Base-by-base conservation (phyloP, 352 stramenopile genomes). In the Blastocystis sp. region DNA sequence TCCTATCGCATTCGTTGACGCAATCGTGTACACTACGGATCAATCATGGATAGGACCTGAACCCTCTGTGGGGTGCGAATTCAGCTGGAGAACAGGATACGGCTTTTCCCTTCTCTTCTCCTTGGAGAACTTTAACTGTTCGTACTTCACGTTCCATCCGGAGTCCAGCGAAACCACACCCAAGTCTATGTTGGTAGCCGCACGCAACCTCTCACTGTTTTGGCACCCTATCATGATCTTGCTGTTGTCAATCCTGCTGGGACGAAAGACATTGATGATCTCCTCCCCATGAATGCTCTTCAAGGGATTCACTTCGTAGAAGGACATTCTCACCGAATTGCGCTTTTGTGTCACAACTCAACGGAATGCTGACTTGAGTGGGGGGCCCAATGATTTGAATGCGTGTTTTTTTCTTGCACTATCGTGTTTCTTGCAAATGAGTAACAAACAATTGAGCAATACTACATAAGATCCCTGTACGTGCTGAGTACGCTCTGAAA, bases 171-270 rank as follows among this genome's bases (percentile, higher is more conserved):
- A 56, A 2, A 84, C 14, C 2, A 84, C 74, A 53, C 66, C 56
- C 52, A 84, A 70, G 56, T 84, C 74, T 67, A 84, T 10, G 21
- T 2, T 28, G 53, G 10, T 59, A 19, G 2, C 3, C 21, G 56
- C 7, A 45, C n/a, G 45, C n/a, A 7, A 21, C 53, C 67, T 60
- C 45, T 48, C n/a, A 84, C 74, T 84, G 74, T 67, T 84, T 67
- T 84, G 53, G 34, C 74, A 84, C 14, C 74, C 74, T 34, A 69
- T 67, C 40, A 84, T 43, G 52, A 84, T 69, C 28, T 84, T 84
- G 48, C 45, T 67, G 74, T 84, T 84, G 45, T 84, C 74, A n/a
- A 84, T 84, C 23, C 60, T 17, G 45, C 74, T 84, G 23, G 74
- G 74, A 48, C 53, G 69, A 53, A 84, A 84, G 28, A 59, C 66